These are phyloP conservation scores for Moringa oleifera DNA, from an alignment of 345 rosid species.

Conservation along the genomic window DNA sequence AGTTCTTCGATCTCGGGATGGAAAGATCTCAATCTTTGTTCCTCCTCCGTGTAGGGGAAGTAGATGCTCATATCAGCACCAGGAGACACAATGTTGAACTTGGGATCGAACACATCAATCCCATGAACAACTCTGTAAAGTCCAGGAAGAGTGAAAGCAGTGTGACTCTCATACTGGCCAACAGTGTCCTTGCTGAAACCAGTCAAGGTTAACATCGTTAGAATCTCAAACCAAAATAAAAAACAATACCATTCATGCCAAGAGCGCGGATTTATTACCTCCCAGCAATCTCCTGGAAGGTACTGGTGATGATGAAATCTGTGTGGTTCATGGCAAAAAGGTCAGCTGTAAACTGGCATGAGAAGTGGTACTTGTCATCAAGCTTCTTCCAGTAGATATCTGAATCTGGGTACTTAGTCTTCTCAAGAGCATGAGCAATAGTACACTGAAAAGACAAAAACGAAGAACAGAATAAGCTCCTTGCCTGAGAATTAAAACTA, in stretches of 20 bases:
- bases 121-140: slow-evolving; percentile 82
- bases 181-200: slow-evolving; percentile 67
- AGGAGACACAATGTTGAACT: slow-evolving; percentile 86
- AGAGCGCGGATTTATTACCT: slow-evolving; percentile 34
- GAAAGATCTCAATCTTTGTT: slow-evolving; percentile 51
- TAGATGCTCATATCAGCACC: slow-evolving; percentile 79
- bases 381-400: slow-evolving; percentile 87
- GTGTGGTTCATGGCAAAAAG: slow-evolving; percentile 90
- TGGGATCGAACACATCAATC: slow-evolving; percentile 71
- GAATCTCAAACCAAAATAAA: background rate
- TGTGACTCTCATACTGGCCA: slow-evolving; percentile 88
- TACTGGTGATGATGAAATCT: slow-evolving; percentile 90
- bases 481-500: background rate
- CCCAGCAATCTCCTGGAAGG: slow-evolving; percentile 95
- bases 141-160: slow-evolving; percentile 70
- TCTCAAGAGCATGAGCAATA: slow-evolving; percentile 91
- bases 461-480: background rate
- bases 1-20: slow-evolving; percentile 69
- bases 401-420: slow-evolving; percentile 87
- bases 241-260: background rate
- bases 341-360: slow-evolving; percentile 91
- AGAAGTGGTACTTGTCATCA: slow-evolving; percentile 86
- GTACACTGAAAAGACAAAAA: slow-evolving; percentile 49
- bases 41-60: slow-evolving; percentile 58
- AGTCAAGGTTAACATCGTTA: background rate